Evolutionary conservation across 2,329 filamentous ascomycete species (phyloP).

Genomic region (Fusarium proliferatum): DNA sequence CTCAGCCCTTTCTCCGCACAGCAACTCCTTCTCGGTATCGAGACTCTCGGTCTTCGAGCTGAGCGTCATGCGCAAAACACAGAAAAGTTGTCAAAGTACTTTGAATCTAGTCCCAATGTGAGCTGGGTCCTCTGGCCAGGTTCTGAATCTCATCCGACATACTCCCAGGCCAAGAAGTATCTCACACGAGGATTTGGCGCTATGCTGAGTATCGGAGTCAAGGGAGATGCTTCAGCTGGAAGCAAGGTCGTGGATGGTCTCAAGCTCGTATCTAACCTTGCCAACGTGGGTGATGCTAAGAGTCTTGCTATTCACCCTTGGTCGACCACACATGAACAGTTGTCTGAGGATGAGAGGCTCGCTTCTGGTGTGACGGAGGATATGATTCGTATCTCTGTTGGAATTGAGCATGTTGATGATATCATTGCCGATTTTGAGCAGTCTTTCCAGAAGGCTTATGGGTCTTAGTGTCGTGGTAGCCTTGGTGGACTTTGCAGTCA

Average conservation of each 20-base stretch:
- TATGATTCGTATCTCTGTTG: constrained; percentile 93
- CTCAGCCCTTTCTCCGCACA: constrained; percentile 93
- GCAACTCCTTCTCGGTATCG: constrained; percentile 87
- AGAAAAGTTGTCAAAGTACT: constrained; percentile 80
- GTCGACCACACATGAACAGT: constrained; percentile 94
- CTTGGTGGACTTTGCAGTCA: background rate
- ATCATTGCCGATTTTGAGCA: constrained; percentile 97
- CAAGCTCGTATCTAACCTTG: constrained; percentile 94
- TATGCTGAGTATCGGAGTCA: constrained; percentile 92
- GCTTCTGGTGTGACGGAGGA: constrained; percentile 89
- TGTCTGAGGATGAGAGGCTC: constrained; percentile 83
- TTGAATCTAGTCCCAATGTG: constrained; percentile 85
- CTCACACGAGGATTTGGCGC: constrained; percentile 86
- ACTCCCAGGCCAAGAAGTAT: constrained; percentile 83
- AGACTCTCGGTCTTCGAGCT: constrained; percentile 87
- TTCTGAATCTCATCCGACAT: constrained; percentile 83
- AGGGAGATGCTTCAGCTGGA: constrained; percentile 80
- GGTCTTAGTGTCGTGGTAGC: background rate
- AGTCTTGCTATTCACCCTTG: constrained; percentile 95
- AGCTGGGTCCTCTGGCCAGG: constrained; percentile 96
- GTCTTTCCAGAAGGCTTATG: constrained; percentile 69
- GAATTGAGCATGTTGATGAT: constrained; percentile 96
- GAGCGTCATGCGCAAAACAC: constrained; percentile 91
- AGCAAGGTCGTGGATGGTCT: constrained; percentile 92
- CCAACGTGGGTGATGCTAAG: constrained; percentile 96